Base-by-base conservation (phyloP, 305 asterid genomes). In the Fraxinus sp. region DNA sequence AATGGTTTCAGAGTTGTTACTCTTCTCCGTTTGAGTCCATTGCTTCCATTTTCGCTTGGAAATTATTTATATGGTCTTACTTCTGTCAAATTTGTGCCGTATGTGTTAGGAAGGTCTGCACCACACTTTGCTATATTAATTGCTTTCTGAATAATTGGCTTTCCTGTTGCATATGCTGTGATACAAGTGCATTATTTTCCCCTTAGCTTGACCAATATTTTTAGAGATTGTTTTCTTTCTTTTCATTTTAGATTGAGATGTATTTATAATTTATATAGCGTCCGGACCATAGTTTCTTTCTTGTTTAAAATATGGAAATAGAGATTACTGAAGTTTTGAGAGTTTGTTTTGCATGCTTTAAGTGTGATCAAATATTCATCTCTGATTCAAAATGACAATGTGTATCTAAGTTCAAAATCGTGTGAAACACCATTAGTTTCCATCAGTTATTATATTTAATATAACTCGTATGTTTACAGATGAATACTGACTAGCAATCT, bases 11-110 rank as follows among this genome's bases (percentile, higher is more conserved):
- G 87, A 90, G 94, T 96, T 84, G 98, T 94, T 59, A 96, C 97
- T 80, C 99, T 96, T 83, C 99, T 96, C 83, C 99, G 99, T 39
- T 86, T 96, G 92, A 96, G 99, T 90, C 99, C 99, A 10, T 88
- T 96, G 94, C 95, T 96, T 79, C 99, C 99, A 0, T 94, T 96
- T 90, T 94, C 99, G 78, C 92, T 96, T 28, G 99, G 98, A 82
- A 96, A 96, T 85, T 96, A 96, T 89, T 92, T 96, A 41, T 94
- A 94, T 24, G 99, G 99, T 43, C 98, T 96, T 71, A 96, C 99
- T 1, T 94, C 99, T 64, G 99, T 96, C 84, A 88, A 94, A 77
- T 96, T 96, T 80, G 90, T 92, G 16, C 99, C 99, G 0, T 96
- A 96, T 35, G 94, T 96, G 32, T 85, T 96, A 70, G 99, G 98